phyloP scores from a whole-genome alignment of 2,329 filamentous ascomycete genomes.

The Penicillium sp. region DNA sequence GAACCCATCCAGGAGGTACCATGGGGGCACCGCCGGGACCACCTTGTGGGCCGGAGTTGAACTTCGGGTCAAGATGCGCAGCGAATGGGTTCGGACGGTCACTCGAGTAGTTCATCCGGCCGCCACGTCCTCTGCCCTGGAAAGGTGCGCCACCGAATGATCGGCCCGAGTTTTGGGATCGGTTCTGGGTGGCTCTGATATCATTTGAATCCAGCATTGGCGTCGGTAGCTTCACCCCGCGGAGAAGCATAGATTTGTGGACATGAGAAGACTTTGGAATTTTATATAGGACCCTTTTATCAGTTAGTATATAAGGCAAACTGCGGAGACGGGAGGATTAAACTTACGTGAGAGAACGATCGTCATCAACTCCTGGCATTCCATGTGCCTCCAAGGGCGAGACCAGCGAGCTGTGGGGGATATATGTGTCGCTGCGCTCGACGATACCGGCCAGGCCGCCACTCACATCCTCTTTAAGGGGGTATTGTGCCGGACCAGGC shows the following conservation, averaged over 20 bases:
- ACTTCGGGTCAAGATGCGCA: conserved; percentile 47
- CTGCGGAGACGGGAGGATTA: not conserved
- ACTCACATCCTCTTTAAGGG: conserved; percentile 71
- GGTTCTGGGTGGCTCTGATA: conserved; percentile 67
- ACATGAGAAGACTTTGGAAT: conserved; percentile 69
- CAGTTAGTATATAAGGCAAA: conserved; percentile 23
- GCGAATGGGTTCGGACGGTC: conserved; percentile 47
- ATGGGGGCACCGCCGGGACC: conserved; percentile 30
- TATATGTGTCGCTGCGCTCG: conserved; percentile 76
- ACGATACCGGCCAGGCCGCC: conserved; percentile 77
- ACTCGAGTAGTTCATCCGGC: conserved; percentile 55
- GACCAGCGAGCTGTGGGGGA: conserved; percentile 76
- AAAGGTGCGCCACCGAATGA: conserved; percentile 68
- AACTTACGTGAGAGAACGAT: conserved; percentile 78
- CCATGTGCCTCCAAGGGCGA: conserved; percentile 71
- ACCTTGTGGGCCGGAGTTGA: conserved; percentile 34
- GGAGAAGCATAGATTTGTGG: conserved; percentile 93
- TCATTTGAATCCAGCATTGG: conserved; percentile 73
- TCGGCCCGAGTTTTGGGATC: conserved; percentile 64
- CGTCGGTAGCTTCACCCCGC: conserved; percentile 71
- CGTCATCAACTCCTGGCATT: conserved; percentile 76
- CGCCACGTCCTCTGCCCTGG: conserved; percentile 46
- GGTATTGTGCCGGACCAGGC: conserved; percentile 63
- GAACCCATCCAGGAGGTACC: conserved; percentile 37
- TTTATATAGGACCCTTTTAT: conserved; percentile 73